Evolutionary conservation across 495 filamentous ascomycete species (phyloP).

Genomic region (Hyaloscypha finlandica): DNA sequence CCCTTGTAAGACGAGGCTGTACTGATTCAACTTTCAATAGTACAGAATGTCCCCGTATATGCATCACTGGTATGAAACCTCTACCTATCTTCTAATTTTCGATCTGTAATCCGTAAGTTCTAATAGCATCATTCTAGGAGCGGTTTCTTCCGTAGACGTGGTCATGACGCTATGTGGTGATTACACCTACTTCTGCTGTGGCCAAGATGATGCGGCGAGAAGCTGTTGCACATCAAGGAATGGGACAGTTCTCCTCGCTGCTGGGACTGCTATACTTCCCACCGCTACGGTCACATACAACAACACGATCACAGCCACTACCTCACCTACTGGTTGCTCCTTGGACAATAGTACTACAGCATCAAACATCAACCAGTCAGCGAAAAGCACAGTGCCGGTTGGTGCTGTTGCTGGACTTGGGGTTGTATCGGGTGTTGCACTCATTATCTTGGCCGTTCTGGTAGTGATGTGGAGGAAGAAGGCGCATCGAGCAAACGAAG

Average conservation of each 20-base stretch:
- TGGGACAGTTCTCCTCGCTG: neutral
- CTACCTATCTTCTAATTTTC: neutral
- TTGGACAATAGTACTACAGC: neutral
- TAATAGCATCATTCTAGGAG: neutral
- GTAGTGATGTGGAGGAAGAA: no score
- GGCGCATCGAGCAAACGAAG: no score
- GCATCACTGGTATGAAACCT: neutral
- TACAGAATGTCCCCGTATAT: neutral
- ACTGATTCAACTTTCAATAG: slow-evolving; percentile 8
- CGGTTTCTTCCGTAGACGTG: neutral
- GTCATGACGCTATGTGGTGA: slow-evolving; percentile 11
- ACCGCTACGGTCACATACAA: no score
- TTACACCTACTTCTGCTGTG: slow-evolving; percentile 7
- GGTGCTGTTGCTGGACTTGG: neutral
- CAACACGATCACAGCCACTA: no score
- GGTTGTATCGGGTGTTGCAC: neutral
- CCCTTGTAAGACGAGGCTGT: slow-evolving; percentile 9
- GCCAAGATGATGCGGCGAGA: slow-evolving; percentile 7
- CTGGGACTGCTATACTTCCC: neutral
- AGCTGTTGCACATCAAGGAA: slow-evolving; percentile 8
- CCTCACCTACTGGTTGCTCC: neutral
- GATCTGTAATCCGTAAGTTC: neutral
- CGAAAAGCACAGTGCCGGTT: neutral
- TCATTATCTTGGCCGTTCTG: no score
- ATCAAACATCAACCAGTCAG: neutral